These are phyloP conservation scores for Dothideomycetes sp. DNA, from an alignment of 2,329 filamentous ascomycete species.

Conservation along the genomic window DNA sequence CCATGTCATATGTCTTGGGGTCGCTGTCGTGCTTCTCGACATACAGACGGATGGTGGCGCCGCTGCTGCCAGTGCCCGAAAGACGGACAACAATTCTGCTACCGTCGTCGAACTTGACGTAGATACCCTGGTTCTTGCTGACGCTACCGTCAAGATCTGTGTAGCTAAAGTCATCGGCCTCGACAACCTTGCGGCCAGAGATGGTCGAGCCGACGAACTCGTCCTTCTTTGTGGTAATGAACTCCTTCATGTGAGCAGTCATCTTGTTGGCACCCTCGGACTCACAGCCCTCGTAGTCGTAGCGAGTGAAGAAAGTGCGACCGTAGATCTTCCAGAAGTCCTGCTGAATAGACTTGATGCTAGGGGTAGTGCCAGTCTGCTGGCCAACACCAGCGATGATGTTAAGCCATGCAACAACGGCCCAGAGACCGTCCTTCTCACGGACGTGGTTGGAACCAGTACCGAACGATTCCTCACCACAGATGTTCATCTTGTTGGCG, in stretches of 20 bases:
- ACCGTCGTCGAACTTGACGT: conserved; percentile 85
- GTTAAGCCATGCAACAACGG: conserved; percentile 94
- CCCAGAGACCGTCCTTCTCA: conserved; percentile 98
- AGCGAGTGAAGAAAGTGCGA: conserved; percentile 97
- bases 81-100: conserved; percentile 91
- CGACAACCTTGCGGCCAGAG: conserved; percentile 70
- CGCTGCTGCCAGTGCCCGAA: conserved; percentile 88
- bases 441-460: conserved; percentile 98
- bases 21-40: conserved; percentile 92
- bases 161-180: conserved; percentile 95
- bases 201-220: conserved; percentile 80
- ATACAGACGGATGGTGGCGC: conserved; percentile 93
- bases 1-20: conserved; percentile 63
- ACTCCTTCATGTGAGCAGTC: conserved; percentile 66
- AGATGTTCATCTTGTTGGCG: conserved; percentile 92
- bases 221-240: conserved; percentile 58
- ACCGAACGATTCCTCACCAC: conserved; percentile 95
- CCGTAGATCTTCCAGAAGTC: conserved; percentile 97
- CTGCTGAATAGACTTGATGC: conserved; percentile 90
- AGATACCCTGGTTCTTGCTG: conserved; percentile 91
- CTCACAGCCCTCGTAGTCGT: conserved; percentile 96
- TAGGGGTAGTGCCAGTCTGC: conserved; percentile 70
- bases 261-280: conserved; percentile 85
- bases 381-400: conserved; percentile 92
- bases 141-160: conserved; percentile 97